Percentiles rank a stretch among this genome's conserved stretches.
Conservation (phyloP, 345 rosid species). For the Schrenkiella parvula region DNA sequence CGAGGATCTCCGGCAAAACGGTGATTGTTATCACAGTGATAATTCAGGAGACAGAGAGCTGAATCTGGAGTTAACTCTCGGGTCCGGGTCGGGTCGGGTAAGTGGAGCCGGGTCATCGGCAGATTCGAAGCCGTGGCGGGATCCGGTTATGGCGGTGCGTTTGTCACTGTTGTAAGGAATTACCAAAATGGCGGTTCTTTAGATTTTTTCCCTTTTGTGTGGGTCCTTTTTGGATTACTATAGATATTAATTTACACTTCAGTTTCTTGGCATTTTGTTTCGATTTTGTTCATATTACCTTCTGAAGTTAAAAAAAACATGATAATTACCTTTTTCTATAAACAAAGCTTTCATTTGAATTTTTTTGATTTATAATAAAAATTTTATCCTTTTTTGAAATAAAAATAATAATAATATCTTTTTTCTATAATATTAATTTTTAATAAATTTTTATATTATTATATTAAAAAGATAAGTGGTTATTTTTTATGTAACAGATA, state of each 20-base stretch:
- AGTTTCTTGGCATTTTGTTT: neutral
- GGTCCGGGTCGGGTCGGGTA: constrained; percentile 5
- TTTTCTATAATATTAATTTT: too few species aligned
- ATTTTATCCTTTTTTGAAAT: too few species aligned
- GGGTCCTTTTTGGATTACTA: constrained; percentile 4
- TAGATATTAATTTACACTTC: neutral
- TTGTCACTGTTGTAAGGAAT: constrained; percentile 24
- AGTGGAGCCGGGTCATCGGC: constrained; percentile 11
- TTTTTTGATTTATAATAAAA: too few species aligned
- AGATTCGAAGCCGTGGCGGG: constrained; percentile 32
- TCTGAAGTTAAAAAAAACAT: neutral
- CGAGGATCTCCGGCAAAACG: constrained; percentile 28
- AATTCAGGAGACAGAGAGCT: constrained; percentile 1
- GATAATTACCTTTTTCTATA: neutral
- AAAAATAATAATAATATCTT: too few species aligned
- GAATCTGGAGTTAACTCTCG: constrained; percentile 31
- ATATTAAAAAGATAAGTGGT: too few species aligned
- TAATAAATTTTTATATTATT: too few species aligned
- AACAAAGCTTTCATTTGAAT: too few species aligned
- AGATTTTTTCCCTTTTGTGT: neutral
- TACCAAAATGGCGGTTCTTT: neutral
- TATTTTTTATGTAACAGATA: too few species aligned
- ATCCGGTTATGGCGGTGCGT: constrained; percentile 10
- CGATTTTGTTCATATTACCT: constrained; percentile 16
- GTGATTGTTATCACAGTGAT: constrained; percentile 21